phyloP scores from a whole-genome alignment of 768 basidiomycete genomes.

The Chalciporus chontae region DNA sequence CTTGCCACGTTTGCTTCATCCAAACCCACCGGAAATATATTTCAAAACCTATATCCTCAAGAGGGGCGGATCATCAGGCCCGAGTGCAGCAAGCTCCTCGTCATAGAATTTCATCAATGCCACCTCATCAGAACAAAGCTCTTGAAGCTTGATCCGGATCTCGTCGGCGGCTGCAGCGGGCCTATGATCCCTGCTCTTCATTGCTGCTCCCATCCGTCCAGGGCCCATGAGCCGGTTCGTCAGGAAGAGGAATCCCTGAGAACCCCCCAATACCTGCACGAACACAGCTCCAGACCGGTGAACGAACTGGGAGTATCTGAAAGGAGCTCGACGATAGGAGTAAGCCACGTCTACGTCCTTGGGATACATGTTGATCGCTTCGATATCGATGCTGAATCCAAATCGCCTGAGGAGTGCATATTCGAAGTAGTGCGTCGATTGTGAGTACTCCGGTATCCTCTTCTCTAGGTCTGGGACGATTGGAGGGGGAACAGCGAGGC shows the following conservation, averaged over 20 bases:
- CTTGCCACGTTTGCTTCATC: background rate
- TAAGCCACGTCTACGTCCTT: constrained; percentile 83
- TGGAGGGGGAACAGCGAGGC: constrained; percentile 74
- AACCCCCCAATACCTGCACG: constrained; percentile 79
- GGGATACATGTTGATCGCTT: constrained; percentile 73
- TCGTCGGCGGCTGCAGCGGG: constrained; percentile 59
- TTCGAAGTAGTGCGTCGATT: constrained; percentile 73
- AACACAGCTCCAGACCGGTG: constrained; percentile 89
- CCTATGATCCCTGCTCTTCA: constrained; percentile 53
- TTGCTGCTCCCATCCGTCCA: constrained; percentile 54
- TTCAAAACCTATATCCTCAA: constrained; percentile 37
- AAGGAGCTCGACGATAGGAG: constrained; percentile 78
- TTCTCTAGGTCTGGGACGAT: constrained; percentile 61
- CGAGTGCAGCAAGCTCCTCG: constrained; percentile 55
- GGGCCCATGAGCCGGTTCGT: constrained; percentile 83
- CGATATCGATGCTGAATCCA: constrained; percentile 81
- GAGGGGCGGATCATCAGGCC: constrained; percentile 40
- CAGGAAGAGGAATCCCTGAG: constrained; percentile 81
- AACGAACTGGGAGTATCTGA: constrained; percentile 86
- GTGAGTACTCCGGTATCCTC: constrained; percentile 64
- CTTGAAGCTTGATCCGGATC: constrained; percentile 55
- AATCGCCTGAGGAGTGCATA: constrained; percentile 72
- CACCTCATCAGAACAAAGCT: constrained; percentile 61
- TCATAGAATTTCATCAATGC: constrained; percentile 67
- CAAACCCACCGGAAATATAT: constrained; percentile 5